Percentiles rank a stretch among this genome's conserved stretches.
phyloP scores from a whole-genome alignment of 371 early-diverging fungal species.

The Apophysomyces elegans region DNA sequence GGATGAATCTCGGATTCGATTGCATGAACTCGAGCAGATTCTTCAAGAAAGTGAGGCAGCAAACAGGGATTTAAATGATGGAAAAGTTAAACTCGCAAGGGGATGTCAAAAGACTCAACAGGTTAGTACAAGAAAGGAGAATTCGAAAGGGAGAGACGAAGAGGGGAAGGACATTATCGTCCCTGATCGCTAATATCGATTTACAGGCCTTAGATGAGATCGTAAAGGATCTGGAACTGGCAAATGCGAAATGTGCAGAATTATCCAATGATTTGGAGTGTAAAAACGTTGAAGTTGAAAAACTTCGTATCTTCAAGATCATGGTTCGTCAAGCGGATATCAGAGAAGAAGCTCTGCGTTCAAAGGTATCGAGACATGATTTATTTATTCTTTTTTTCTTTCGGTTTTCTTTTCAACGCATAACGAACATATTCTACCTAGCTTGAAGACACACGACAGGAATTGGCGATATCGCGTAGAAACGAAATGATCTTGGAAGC shows the following conservation, averaged over 20 bases:
- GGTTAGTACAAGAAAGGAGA: constrained; percentile 18
- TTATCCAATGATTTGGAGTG: constrained; percentile 37
- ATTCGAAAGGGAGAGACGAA: background rate
- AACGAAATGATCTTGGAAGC: constrained; percentile 46
- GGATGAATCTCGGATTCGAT: constrained; percentile 31
- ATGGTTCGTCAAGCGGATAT: constrained; percentile 51
- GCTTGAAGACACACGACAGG: constrained; percentile 52
- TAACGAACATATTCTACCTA: constrained; percentile 1
- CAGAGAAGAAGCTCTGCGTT: constrained; percentile 41
- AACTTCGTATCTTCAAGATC: constrained; percentile 45
- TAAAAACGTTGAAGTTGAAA: constrained; percentile 42
- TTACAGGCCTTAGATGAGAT: background rate
- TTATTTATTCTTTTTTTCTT: too few relatives aligned
- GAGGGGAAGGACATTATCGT: background rate
- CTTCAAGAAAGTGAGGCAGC: constrained; percentile 36
- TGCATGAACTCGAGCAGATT: constrained; percentile 31
- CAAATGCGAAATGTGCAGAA: constrained; percentile 39
- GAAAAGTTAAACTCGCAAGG: constrained; percentile 35
- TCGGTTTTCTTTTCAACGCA: background rate
- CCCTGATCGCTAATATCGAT: background rate
- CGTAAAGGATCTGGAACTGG: constrained; percentile 35
- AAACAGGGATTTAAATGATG: constrained; percentile 32
- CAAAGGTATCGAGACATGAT: constrained; percentile 32
- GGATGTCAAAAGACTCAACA: constrained; percentile 50
- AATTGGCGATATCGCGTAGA: constrained; percentile 43